These are phyloP conservation scores for Salisapilia sapeloensis DNA, from an alignment of 352 stramenopile genomes.

Conservation along the genomic window DNA sequence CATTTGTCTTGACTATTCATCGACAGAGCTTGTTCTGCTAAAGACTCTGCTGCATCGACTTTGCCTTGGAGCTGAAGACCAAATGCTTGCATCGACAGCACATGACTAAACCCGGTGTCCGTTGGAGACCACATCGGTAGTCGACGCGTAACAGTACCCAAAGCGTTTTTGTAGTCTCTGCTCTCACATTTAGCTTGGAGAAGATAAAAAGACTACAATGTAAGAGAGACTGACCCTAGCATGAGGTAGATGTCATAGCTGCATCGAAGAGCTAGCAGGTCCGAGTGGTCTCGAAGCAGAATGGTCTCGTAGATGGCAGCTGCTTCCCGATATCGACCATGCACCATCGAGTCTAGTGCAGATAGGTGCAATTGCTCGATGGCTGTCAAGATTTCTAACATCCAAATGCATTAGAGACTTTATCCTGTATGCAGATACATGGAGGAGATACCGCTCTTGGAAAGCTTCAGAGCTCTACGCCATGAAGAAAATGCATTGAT, in stretches of 20 bases:
- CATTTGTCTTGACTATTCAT: conserved; percentile 75
- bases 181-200: not conserved
- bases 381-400: conserved; percentile 9
- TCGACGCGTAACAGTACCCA: conserved; percentile 51
- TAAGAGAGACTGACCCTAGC: conserved; percentile 30
- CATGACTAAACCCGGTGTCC: conserved; percentile 53
- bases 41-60: conserved; percentile 38
- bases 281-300: conserved; percentile 34
- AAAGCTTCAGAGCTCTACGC: too few species aligned
- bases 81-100: conserved; percentile 73
- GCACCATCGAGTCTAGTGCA: conserved; percentile 49
- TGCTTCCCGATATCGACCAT: conserved; percentile 47
- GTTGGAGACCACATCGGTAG: conserved; percentile 63
- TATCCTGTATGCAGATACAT: too few species aligned
- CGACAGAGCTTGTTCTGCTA: conserved; percentile 66
- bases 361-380: conserved; percentile 58
- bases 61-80: conserved; percentile 45
- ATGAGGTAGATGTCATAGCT: conserved; percentile 61
- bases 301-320: conserved; percentile 68
- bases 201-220: not conserved
- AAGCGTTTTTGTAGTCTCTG: conserved; percentile 62
- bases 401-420: too few species aligned
- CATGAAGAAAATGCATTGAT: conserved; percentile 14
- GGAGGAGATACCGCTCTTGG: too few species aligned
- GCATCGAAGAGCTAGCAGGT: conserved; percentile 62